Evolutionary conservation across 805 yeast genomes (phyloP), one percentile per base, ranked within the genome.

Genomic region (Candida argentea): DNA sequence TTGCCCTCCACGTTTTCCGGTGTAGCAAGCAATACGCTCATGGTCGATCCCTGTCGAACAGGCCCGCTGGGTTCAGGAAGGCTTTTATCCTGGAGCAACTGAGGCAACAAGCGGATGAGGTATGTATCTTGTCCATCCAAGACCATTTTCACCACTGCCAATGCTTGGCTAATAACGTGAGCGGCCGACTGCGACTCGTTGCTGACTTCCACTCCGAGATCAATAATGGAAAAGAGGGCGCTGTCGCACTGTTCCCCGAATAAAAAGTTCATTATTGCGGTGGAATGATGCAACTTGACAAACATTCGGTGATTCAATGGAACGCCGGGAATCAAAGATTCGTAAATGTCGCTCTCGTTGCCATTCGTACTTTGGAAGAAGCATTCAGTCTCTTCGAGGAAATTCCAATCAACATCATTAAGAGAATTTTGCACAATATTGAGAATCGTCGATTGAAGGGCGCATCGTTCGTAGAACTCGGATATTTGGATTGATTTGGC

Each of bases 271-370:
- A 83, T 50, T 3, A 70, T 62, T 6, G 77, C 70, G 2, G 81
- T 61, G 2, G 84, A 79, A 3, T 91, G 91, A 33, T 81, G 85
- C 16, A 73, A 65, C 36, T 69, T 74, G 1, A 82, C 59, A 65
- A 43, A 57, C 11, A 30, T 20, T 8, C 43, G 36, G 32, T 38
- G 50, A 21, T 42, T 37, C 13, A 48, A 34, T 9, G 43, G 37
- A n/a, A 44, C 27, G 8, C 25, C 22, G 10, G 44, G 33, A 6
- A 38, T 31, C 6, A 42, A 33, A 4, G 43, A 38, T 3, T 53
- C 52, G 27, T 52, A 43, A 16, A 48, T 32, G 11, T 34, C 39
- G 25, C 46, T 40, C 20, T 41, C 30, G 15, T 37, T 35, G 5
- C 31, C 32, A 34, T 51, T 30, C 39, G 36, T 30, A 28, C 30